Conservation (phyloP, 106 monocot genomes). For the Dendrobium nobile region DNA sequence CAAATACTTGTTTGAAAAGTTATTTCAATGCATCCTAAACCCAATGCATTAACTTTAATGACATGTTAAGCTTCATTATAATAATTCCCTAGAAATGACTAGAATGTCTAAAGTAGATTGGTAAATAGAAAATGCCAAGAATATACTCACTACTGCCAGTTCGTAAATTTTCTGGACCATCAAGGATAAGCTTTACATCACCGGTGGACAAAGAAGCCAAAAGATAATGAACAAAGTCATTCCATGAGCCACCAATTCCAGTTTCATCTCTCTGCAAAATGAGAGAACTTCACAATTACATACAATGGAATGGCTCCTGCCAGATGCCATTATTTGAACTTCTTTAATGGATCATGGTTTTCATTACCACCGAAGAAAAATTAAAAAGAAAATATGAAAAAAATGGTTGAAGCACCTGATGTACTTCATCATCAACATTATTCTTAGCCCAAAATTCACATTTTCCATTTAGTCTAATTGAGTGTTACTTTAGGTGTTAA, state of each 20-base stretch:
- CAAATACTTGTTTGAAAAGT: neutral
- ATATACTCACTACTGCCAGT: slow-evolving; percentile 13
- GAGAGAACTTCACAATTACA: slow-evolving; percentile 1
- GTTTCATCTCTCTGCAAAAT: slow-evolving; percentile 60
- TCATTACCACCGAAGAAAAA: neutral
- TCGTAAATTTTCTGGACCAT: slow-evolving; percentile 3
- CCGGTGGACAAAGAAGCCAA: slow-evolving; percentile 36
- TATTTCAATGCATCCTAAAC: neutral
- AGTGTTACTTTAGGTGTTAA: neutral
- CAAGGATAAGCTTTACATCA: slow-evolving; percentile 36
- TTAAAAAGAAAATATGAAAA: neutral
- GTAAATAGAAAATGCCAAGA: neutral
- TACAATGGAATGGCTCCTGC: neutral
- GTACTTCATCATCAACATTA: neutral
- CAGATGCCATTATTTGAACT: neutral
- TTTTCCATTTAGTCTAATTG: neutral
- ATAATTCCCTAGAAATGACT: neutral
- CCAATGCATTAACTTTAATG: neutral
- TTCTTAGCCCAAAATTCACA: neutral
- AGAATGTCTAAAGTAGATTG: neutral
- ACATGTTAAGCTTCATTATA: neutral
- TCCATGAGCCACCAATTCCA: slow-evolving; percentile 66
- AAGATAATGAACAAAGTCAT: slow-evolving; percentile 66
- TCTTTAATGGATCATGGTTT: neutral
- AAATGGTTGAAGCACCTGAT: neutral